Evolutionary conservation across 495 filamentous ascomycete species (phyloP).

Genomic region (Neurospora cerealis): DNA sequence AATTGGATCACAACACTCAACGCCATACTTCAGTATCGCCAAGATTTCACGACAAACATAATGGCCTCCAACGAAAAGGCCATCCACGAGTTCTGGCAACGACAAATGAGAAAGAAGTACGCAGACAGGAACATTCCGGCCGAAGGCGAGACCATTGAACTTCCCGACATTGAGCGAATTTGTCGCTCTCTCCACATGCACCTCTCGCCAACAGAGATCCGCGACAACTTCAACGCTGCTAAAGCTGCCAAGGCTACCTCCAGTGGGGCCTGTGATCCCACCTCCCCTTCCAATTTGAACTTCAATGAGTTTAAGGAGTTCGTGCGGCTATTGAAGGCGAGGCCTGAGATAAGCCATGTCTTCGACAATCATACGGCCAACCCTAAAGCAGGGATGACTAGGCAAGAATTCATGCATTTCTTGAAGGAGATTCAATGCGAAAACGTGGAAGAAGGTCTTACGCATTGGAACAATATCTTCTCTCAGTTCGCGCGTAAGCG

Average conservation of each 20-base stretch:
- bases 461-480: conserved; percentile 65
- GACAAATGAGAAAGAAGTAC: conserved; percentile 68
- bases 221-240: conserved; percentile 65
- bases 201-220: conserved; percentile 63
- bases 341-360: conserved; percentile 67
- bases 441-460: conserved; percentile 54
- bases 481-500: conserved; percentile 59
- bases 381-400: conserved; percentile 50
- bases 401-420: conserved; percentile 66
- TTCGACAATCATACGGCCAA: conserved; percentile 47
- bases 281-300: conserved; percentile 50
- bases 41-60: conserved; percentile 79
- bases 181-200: conserved; percentile 87
- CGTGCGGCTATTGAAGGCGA: conserved; percentile 67
- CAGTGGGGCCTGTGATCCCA: conserved; percentile 6
- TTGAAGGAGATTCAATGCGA: conserved; percentile 64
- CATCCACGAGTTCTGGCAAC: conserved; percentile 71
- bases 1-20: conserved; percentile 78
- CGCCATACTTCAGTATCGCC: conserved; percentile 66
- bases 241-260: conserved; percentile 34
- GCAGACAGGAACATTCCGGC: conserved; percentile 41
- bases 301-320: conserved; percentile 75
- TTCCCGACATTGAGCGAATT: conserved; percentile 65
- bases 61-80: conserved; percentile 72
- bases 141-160: conserved; percentile 61